Evolutionary conservation across 2,329 filamentous ascomycete species (phyloP).

Genomic region (Beauveria australis): DNA sequence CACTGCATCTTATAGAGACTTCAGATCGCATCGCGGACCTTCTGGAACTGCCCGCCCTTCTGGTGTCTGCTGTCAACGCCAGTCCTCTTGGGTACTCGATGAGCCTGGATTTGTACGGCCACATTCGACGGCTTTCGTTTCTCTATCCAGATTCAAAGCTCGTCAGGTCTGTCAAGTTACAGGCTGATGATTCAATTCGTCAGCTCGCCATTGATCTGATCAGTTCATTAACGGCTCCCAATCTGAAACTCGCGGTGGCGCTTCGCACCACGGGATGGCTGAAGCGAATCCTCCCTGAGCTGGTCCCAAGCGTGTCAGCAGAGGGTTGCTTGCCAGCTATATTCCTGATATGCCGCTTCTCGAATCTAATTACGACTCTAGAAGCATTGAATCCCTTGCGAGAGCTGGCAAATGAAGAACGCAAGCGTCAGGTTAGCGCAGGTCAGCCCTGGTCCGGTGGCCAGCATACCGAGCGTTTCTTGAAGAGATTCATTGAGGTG

Average conservation of each 20-base stretch:
- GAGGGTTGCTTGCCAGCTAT: constrained; percentile 71
- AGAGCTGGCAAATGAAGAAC: constrained; percentile 85
- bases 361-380: constrained; percentile 70
- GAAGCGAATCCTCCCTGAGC: constrained; percentile 74
- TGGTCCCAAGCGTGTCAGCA: constrained; percentile 31
- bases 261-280: constrained; percentile 90
- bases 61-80: constrained; percentile 68
- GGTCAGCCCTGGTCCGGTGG: constrained; percentile 54
- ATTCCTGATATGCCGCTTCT: constrained; percentile 79
- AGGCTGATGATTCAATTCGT: constrained; percentile 82
- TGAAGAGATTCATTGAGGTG: constrained; percentile 94
- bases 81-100: constrained; percentile 71
- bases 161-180: constrained; percentile 61
- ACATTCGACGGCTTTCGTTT: constrained; percentile 77
- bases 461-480: constrained; percentile 86
- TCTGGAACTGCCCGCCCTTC: constrained; percentile 76
- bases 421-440: constrained; percentile 35
- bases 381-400: constrained; percentile 77
- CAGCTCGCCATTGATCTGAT: constrained; percentile 83
- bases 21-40: constrained; percentile 85
- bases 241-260: constrained; percentile 79
- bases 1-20: constrained; percentile 75
- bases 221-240: constrained; percentile 63
- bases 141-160: constrained; percentile 75
- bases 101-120: constrained; percentile 84